Percentiles rank a stretch among this genome's conserved stretches.
phyloP scores from a whole-genome alignment of 2,329 filamentous ascomycete genomes.

The Neonectria magnoliae region DNA sequence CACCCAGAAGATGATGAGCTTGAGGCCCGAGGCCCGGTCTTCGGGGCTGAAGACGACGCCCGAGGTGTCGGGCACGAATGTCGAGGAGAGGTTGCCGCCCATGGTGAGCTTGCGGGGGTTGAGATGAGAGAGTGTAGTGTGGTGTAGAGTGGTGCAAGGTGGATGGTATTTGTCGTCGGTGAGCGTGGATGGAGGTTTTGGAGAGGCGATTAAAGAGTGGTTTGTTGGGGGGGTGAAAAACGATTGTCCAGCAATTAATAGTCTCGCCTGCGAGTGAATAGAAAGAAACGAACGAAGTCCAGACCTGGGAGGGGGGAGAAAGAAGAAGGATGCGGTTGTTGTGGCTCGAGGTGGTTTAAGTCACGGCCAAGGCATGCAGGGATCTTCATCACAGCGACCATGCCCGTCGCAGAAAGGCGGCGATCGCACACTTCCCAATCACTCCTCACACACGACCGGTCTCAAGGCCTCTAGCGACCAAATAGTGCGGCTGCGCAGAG shows the following conservation, averaged over 20 bases:
- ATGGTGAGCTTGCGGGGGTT: conserved; percentile 40
- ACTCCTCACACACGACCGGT: conserved; percentile 24
- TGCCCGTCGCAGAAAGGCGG: conserved; percentile 31
- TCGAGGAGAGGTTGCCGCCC: conserved; percentile 54
- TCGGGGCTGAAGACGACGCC: conserved; percentile 44
- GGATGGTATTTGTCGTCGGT: not conserved
- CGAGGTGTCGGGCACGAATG: conserved; percentile 51
- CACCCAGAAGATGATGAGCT: conserved; percentile 49
- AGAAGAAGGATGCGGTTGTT: conserved; percentile 26
- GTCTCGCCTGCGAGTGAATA: conserved; percentile 42
- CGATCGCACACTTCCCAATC: conserved; percentile 27
- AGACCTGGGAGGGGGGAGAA: conserved; percentile 23
- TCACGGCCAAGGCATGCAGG: conserved; percentile 25
- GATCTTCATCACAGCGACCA: conserved; percentile 30
- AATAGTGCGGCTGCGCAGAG: not conserved
- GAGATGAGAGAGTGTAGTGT: not conserved
- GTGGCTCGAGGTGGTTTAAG: conserved; percentile 9
- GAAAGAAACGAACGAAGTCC: conserved; percentile 19
- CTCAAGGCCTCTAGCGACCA: conserved; percentile 9
- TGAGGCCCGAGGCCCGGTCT: conserved; percentile 46
- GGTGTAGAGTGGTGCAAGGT: not conserved
- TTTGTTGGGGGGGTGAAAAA: not conserved
- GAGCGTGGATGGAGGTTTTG: not conserved
- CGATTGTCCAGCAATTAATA: conserved; percentile 21
- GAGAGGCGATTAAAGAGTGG: not conserved